Percentiles rank a stretch among this genome's conserved stretches.
These are phyloP conservation scores for Stylonectria norvegica DNA, from an alignment of 2,329 filamentous ascomycete genomes.

Conservation along the genomic window DNA sequence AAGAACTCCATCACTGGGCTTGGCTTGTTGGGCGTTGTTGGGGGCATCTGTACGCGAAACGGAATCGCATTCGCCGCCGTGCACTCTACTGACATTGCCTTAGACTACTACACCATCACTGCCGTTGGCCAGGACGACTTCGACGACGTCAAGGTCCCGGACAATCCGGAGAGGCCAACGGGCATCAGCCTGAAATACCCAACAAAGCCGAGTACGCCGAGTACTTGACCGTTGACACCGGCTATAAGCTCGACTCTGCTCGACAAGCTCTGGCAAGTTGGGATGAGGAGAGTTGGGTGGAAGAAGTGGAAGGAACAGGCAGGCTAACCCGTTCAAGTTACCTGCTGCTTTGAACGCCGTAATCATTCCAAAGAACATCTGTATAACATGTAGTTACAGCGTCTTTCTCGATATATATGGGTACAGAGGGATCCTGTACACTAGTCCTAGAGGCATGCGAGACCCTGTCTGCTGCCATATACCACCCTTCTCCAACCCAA, in stretches of 20 bases:
- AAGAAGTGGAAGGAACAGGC: conserved; percentile 10
- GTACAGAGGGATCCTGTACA: conserved; percentile 22
- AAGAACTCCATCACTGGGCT: conserved; percentile 82
- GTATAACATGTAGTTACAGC: conserved; percentile 23
- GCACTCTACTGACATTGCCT: conserved; percentile 5
- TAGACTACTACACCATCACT: conserved; percentile 64
- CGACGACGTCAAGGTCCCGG: conserved; percentile 88
- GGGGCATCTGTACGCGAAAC: conserved; percentile 80
- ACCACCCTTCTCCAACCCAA: conserved; percentile 14
- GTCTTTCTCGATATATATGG: conserved; percentile 18
- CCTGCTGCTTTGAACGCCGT: conserved; percentile 17
- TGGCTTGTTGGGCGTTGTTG: conserved; percentile 70
- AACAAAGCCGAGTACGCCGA: no score
- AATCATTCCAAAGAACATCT: conserved; percentile 11
- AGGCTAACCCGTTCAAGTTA: conserved; percentile 16
- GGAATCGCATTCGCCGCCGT: conserved; percentile 9
- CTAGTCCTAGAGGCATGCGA: conserved; percentile 17
- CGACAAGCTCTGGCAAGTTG: no score
- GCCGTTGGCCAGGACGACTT: conserved; percentile 96
- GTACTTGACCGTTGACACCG: background rate
- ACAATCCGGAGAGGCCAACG: conserved; percentile 56
- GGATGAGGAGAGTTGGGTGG: conserved; percentile 1
- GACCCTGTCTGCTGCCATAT: conserved; percentile 14
- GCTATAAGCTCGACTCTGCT: no score
- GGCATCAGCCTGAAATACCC: conserved; percentile 35